phyloP scores from a whole-genome alignment of 1,284 basidiomycete species.

The Ustilago shanxiensis region DNA sequence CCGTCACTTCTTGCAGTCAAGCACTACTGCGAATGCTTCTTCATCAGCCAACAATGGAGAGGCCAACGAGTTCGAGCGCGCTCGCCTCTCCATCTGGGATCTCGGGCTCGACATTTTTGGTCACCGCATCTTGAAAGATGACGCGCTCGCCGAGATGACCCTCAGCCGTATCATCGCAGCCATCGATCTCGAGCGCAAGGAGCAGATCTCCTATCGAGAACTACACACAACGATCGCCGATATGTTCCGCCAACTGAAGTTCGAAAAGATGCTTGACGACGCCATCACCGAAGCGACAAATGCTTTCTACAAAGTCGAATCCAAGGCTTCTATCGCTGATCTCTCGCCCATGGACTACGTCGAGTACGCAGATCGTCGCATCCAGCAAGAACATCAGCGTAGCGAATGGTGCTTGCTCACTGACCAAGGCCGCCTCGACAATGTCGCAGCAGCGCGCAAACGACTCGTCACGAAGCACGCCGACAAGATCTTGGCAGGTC shows the following conservation, averaged over 20 bases:
- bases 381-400: conserved; percentile 48
- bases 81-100: conserved; percentile 39
- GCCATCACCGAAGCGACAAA: conserved; percentile 38
- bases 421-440: conserved; percentile 24
- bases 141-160: conserved; percentile 26
- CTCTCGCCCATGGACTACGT: conserved; percentile 44
- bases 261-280: conserved; percentile 43
- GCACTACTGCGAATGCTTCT: not conserved
- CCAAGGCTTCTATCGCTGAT: conserved; percentile 18
- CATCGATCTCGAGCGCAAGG: conserved; percentile 41
- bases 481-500: conserved; percentile 37
- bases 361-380: conserved; percentile 42
- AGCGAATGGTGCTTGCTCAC: conserved; percentile 48
- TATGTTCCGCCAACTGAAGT: conserved; percentile 53
- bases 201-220: conserved; percentile 29
- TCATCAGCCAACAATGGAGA: not conserved
- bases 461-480: conserved; percentile 51
- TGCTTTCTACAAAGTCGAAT: conserved; percentile 51
- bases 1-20: conserved; percentile 17
- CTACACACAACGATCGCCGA: conserved; percentile 46
- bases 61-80: not conserved
- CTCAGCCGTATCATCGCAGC: conserved; percentile 33
- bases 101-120: conserved; percentile 57
- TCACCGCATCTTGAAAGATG: conserved; percentile 51
- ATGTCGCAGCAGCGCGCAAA: conserved; percentile 34